These are phyloP conservation scores for Backusella westeae DNA, from an alignment of 192 early-diverging fungal species.

Conservation along the genomic window DNA sequence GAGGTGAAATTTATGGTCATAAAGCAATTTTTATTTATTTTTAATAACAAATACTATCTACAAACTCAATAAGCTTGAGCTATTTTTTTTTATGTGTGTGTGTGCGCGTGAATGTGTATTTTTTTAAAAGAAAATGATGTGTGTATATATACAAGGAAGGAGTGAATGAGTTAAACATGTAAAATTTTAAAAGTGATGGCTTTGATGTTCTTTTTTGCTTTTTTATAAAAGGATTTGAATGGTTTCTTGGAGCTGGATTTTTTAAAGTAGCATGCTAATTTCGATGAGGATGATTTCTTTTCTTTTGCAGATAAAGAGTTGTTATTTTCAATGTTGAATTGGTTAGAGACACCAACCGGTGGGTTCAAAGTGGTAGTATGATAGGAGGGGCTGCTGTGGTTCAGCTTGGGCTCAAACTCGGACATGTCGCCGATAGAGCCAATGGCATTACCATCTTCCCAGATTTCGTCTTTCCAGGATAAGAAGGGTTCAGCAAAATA, in stretches of 20 bases:
- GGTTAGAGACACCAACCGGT: neutral
- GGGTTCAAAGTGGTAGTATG: neutral
- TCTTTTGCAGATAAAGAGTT: neutral
- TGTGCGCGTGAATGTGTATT: neutral
- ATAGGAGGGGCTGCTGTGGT: neutral
- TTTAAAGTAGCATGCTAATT: neutral
- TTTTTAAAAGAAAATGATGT: neutral
- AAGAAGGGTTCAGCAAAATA: neutral
- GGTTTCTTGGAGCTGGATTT: neutral
- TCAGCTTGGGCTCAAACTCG: neutral
- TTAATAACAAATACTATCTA: neutral
- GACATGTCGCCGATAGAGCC: neutral
- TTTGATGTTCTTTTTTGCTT: constrained; percentile 2
- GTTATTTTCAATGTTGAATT: neutral
- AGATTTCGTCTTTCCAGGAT: constrained; percentile 1
- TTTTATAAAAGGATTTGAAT: neutral
- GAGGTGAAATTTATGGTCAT: neutral
- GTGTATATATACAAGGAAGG: neutral
- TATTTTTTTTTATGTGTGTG: neutral
- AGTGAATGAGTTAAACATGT: neutral
- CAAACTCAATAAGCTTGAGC: neutral
- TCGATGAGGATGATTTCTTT: neutral
- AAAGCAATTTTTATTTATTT: neutral
- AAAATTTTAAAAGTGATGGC: neutral
- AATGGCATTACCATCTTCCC: neutral